Percentiles rank a stretch among this genome's conserved stretches.
Evolutionary conservation across 176 grass and related monocot species (phyloP).

Genomic region (Oryza nivara): DNA sequence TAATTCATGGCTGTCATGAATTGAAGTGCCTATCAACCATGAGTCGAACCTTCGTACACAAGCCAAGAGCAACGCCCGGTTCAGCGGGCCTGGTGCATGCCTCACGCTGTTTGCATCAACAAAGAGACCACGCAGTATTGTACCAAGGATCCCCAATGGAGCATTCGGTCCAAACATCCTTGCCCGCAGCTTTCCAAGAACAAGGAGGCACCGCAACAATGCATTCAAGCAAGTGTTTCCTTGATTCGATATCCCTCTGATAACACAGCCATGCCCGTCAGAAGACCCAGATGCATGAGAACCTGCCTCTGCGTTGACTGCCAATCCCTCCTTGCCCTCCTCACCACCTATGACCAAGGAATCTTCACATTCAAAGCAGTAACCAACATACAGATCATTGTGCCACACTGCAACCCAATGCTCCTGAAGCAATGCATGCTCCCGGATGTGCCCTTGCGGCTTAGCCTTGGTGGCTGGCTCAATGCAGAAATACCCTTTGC

Average conservation of each 20-base stretch:
- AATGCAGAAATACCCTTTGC: conserved; percentile 45
- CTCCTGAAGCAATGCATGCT: conserved; percentile 46
- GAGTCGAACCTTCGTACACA: conserved; percentile 31
- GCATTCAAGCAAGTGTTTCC: conserved; percentile 78
- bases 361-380: conserved; percentile 65
- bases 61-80: conserved; percentile 46
- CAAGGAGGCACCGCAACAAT: conserved; percentile 78
- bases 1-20: conserved; percentile 77
- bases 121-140: conserved; percentile 58
- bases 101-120: conserved; percentile 36
- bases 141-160: conserved; percentile 43
- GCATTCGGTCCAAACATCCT: conserved; percentile 45
- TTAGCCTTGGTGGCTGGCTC: not conserved
- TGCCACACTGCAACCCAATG: conserved; percentile 59
- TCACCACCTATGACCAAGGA: not conserved
- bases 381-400: conserved; percentile 41
- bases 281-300: not conserved
- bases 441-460: conserved; percentile 40
- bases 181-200: conserved; percentile 53
- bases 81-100: conserved; percentile 34
- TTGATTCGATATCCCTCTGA: conserved; percentile 68
- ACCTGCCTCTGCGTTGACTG: not conserved
- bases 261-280: not conserved
- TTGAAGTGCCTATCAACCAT: conserved; percentile 28
- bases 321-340: not conserved